Evolutionary conservation across 2,329 filamentous ascomycete species (phyloP).

Genomic region (Aspergillus felis): DNA sequence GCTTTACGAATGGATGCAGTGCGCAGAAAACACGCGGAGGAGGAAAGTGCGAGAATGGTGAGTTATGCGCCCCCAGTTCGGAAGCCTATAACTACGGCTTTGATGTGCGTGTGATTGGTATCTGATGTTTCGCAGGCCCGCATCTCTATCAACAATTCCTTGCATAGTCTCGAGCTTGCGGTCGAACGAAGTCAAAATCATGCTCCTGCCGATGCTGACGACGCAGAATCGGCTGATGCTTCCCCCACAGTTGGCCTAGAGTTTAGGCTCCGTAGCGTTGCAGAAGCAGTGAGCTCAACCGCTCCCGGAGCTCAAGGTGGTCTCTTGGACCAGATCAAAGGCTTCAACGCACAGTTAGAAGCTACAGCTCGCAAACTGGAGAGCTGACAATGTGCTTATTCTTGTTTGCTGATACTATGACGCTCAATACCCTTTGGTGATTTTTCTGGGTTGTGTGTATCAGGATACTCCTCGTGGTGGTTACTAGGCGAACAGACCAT

Average conservation of each 20-base stretch:
- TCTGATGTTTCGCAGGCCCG: conserved; percentile 25
- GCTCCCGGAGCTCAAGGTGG: conserved; percentile 39
- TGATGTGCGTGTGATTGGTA: neutral
- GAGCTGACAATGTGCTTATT: conserved; percentile 13
- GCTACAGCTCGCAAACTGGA: conserved; percentile 27
- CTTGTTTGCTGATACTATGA: conserved; percentile 1
- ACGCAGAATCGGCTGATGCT: conserved; percentile 7
- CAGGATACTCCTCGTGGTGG: neutral
- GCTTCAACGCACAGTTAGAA: conserved; percentile 44
- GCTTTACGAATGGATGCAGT: conserved; percentile 50
- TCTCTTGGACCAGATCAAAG: conserved; percentile 37
- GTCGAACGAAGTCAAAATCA: conserved; percentile 35
- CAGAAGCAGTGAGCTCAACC: conserved; percentile 37
- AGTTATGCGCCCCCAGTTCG: conserved; percentile 6
- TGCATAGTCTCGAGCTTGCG: conserved; percentile 40
- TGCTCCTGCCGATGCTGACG: conserved; percentile 16
- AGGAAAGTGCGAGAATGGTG: conserved; percentile 36
- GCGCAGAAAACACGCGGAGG: conserved; percentile 37
- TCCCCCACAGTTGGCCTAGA: conserved; percentile 36
- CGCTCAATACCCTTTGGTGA: conserved; percentile 1
- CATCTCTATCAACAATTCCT: conserved; percentile 39
- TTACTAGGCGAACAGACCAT: neutral
- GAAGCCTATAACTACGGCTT: neutral
- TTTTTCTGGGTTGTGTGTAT: neutral
- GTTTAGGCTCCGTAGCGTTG: conserved; percentile 40